Evolutionary conservation across 495 filamentous ascomycete species (phyloP).

Genomic region (Geopyxis carbonaria): DNA sequence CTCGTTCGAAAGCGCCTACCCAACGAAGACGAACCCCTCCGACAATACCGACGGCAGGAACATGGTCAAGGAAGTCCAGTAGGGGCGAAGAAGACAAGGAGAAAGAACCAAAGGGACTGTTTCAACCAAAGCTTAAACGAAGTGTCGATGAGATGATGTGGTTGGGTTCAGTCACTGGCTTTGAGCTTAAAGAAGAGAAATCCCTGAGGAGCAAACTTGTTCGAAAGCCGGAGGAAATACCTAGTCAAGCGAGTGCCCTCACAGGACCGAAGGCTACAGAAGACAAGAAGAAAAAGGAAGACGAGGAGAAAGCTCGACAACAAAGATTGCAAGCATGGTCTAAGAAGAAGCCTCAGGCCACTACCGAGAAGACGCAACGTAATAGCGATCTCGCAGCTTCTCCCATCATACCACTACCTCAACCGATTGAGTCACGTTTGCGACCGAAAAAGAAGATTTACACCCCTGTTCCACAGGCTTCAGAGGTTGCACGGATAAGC

Average conservation of each 20-base stretch:
- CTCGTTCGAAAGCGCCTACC: constrained; percentile 20
- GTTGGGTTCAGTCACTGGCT: constrained; percentile 21
- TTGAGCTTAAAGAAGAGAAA: constrained; percentile 12
- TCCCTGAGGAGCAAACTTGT: constrained; percentile 22
- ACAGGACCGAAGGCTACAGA: constrained; percentile 10
- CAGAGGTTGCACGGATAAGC: constrained; percentile 15
- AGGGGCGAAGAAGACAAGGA: constrained; percentile 14
- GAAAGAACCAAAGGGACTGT: constrained; percentile 13
- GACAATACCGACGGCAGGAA: constrained; percentile 20
- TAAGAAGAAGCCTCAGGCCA: constrained; percentile 14
- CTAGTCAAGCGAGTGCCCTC: constrained; percentile 18
- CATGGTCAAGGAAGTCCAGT: constrained; percentile 9
- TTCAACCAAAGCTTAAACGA: constrained; percentile 21
- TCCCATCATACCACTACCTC: not conserved
- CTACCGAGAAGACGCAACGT: not conserved
- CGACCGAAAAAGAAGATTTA: constrained; percentile 19
- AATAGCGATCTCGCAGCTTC: not conserved
- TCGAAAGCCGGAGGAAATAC: constrained; percentile 20
- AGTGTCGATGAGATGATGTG: constrained; percentile 25
- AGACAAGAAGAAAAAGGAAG: constrained; percentile 14
- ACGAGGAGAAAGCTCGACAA: constrained; percentile 19
- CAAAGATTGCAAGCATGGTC: constrained; percentile 20
- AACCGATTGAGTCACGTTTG: constrained; percentile 7
- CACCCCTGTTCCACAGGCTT: constrained; percentile 18
- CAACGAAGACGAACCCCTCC: constrained; percentile 18